Evolutionary conservation across 78 protist genomes (phyloP).

Genomic region (Pigoraptor vietnamica): DNA sequence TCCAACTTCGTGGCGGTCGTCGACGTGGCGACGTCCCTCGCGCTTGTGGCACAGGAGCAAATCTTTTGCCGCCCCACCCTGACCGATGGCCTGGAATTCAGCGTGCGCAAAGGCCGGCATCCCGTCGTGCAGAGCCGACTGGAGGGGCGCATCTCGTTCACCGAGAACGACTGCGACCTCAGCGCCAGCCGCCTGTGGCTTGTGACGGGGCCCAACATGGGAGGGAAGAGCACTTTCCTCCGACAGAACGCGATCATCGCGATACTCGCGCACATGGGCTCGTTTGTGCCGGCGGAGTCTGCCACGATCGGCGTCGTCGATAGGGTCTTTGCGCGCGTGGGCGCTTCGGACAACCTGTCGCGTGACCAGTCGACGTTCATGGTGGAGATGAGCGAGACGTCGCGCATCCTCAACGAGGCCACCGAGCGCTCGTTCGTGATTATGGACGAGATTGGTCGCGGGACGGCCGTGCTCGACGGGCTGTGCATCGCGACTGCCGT

Average conservation of each 20-base stretch:
- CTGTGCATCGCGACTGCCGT: conserved; percentile 8
- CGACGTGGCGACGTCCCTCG: too few relatives aligned
- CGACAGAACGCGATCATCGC: conserved; percentile 56
- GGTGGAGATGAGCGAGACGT: conserved; percentile 66
- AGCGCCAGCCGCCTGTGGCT: not conserved
- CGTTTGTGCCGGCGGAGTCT: conserved; percentile 50
- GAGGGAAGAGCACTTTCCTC: conserved; percentile 76
- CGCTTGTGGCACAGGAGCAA: too few relatives aligned
- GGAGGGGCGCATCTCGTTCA: not conserved
- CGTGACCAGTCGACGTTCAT: conserved; percentile 49
- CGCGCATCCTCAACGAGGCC: conserved; percentile 25
- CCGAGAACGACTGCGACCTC: not conserved
- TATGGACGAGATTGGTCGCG: conserved; percentile 64
- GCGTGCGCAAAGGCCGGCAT: not conserved
- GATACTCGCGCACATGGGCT: conserved; percentile 61
- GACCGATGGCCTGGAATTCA: not conserved
- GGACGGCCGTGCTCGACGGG: conserved; percentile 50
- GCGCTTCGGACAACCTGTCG: conserved; percentile 37
- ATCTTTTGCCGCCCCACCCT: not conserved
- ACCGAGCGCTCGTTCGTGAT: conserved; percentile 42
- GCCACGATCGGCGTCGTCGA: conserved; percentile 41
- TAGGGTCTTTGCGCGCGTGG: conserved; percentile 51
- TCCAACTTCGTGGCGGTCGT: too few relatives aligned
- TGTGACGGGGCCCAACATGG: conserved; percentile 80
- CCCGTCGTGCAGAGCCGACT: not conserved